These are phyloP conservation scores for Fusarium marasasianum DNA, from an alignment of 2,329 filamentous ascomycete genomes.

Conservation along the genomic window DNA sequence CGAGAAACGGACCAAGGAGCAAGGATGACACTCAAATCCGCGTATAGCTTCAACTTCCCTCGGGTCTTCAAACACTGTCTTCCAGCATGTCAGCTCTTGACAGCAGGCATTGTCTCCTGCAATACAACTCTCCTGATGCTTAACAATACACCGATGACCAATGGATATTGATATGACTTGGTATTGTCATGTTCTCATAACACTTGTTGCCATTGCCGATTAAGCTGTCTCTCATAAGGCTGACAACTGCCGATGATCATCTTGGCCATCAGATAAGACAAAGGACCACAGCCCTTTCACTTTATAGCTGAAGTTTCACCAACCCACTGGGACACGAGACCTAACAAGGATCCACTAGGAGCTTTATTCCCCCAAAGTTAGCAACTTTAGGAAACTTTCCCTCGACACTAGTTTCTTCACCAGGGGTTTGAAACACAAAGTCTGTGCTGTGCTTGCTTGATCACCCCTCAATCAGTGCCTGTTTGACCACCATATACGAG, in stretches of 20 bases:
- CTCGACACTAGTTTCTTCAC: constrained; percentile 8
- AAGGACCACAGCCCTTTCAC: constrained; percentile 12
- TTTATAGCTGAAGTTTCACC: background rate
- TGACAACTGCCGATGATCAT: constrained; percentile 8
- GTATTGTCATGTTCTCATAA: background rate
- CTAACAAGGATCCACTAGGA: background rate
- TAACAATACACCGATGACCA: background rate
- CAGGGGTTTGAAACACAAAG: constrained; percentile 36
- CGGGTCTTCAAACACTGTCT: background rate
- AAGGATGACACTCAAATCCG: background rate
- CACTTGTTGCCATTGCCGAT: too few species aligned
- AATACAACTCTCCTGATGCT: background rate
- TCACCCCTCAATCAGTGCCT: constrained; percentile 28
- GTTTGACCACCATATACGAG: constrained; percentile 29
- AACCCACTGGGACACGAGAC: background rate
- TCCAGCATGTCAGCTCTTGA: background rate
- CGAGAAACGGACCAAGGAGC: background rate
- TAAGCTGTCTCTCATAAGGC: background rate
- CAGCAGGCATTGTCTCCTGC: background rate
- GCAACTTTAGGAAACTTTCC: background rate
- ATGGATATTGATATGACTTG: background rate
- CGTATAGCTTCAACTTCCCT: background rate
- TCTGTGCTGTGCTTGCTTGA: constrained; percentile 9
- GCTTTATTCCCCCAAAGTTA: background rate
- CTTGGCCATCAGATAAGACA: constrained; percentile 9